phyloP scores from a whole-genome alignment of 768 basidiomycete species.

The Rhodosporidiobolus sp. region DNA sequence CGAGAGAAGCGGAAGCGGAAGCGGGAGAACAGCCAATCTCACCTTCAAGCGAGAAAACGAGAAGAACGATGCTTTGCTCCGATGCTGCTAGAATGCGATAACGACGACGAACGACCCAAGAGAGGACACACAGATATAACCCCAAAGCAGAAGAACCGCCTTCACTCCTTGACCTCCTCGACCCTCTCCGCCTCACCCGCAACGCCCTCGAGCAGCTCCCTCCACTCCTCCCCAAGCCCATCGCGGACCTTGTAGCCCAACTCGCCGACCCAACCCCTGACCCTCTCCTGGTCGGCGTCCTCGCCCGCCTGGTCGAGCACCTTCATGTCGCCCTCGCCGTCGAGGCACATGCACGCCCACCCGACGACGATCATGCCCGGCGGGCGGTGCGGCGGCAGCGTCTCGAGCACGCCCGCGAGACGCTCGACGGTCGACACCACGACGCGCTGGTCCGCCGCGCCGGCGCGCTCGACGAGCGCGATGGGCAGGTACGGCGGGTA shows the following conservation, averaged over 20 bases:
- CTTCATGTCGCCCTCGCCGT: constrained; percentile 45
- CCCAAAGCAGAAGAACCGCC: too few species aligned
- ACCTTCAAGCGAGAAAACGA: too few species aligned
- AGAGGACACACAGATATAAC: too few species aligned
- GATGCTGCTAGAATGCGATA: too few species aligned
- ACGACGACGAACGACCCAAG: too few species aligned
- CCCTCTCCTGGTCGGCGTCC: constrained; percentile 11
- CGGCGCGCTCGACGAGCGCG: constrained; percentile 91
- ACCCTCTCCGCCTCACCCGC: background rate
- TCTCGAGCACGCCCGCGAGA: constrained; percentile 68
- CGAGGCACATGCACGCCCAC: constrained; percentile 79
- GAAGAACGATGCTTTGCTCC: too few species aligned
- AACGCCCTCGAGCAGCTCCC: constrained; percentile 3
- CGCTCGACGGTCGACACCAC: constrained; percentile 71
- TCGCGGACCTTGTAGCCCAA: constrained; percentile 23
- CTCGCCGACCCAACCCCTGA: constrained; percentile 19
- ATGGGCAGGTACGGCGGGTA: constrained; percentile 80
- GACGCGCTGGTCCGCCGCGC: constrained; percentile 85
- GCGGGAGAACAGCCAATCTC: too few species aligned
- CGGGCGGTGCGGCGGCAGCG: constrained; percentile 77
- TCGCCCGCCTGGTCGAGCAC: constrained; percentile 30
- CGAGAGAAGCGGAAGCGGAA: too few species aligned
- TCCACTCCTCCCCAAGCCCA: constrained; percentile 31
- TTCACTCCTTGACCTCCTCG: background rate
- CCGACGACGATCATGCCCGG: constrained; percentile 96